phyloP scores from a whole-genome alignment of 2,329 filamentous ascomycete species.

The Cladosporium sp. region DNA sequence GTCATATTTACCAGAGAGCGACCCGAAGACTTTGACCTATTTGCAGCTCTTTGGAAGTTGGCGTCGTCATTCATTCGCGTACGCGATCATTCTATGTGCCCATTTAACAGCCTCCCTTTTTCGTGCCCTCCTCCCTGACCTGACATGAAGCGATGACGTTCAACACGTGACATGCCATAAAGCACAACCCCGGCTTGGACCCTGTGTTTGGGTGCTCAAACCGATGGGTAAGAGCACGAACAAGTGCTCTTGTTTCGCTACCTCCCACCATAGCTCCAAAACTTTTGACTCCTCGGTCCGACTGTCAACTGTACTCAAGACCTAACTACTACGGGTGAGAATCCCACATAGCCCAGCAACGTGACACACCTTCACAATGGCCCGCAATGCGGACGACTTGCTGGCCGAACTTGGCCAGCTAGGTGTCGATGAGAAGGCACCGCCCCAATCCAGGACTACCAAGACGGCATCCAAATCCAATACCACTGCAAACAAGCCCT shows the following conservation, averaged over 20 bases:
- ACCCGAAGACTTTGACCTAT: not conserved
- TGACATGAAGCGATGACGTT: no score
- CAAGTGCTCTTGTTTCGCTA: not conserved
- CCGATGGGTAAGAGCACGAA: not conserved
- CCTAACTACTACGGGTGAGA: not conserved
- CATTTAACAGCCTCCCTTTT: no score
- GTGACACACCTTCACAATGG: slow-evolving; percentile 11
- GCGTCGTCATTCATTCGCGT: no score
- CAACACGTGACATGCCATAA: not conserved
- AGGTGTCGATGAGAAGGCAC: slow-evolving; percentile 30
- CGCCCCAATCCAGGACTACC: slow-evolving; percentile 40
- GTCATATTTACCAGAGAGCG: not conserved
- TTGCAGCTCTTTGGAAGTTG: no score
- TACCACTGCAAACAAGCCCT: slow-evolving; percentile 30
- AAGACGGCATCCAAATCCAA: slow-evolving; percentile 48
- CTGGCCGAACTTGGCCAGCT: slow-evolving; percentile 45
- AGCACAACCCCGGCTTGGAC: not conserved
- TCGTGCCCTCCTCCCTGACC: no score
- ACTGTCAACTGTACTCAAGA: not conserved
- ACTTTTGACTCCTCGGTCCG: not conserved
- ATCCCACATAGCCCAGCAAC: not conserved
- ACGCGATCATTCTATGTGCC: no score
- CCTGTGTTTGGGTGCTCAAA: not conserved
- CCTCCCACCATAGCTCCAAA: not conserved
- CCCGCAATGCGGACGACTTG: slow-evolving; percentile 35